Base-by-base conservation (phyloP, 2,329 filamentous ascomycete species). In the Neurospora crassa region DNA sequence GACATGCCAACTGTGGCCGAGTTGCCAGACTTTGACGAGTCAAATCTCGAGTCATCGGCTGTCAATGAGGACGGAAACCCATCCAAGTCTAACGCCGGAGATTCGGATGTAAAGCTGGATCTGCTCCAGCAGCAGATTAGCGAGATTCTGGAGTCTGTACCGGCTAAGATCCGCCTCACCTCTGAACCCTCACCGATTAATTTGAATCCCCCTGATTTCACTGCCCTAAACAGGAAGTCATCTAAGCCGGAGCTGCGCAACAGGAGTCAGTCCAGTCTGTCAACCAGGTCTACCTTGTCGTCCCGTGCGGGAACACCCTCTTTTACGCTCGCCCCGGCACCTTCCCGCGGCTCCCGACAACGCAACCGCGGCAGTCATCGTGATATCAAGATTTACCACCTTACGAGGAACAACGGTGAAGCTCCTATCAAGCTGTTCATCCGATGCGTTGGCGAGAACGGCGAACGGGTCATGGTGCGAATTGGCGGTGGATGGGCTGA, bases 401-500 rank as follows among this genome's bases (percentile, higher is more conserved):
- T 99, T 45, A 93, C 93, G 16, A 89, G 94, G 68, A 90, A 91
- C 20, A 93, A 91, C 43, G 92, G 92, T 71, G 91, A 96, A 74
- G 89, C 93, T 14, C 96, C 96, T 0, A 94, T 97, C 78, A 98
- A 97, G 81, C 88, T 99, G 5, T 97, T 96, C 77, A 94, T 99
- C 69, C 91, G 96, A 18, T 90, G 94, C 1, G 94, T 99, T 2
- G 96, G 96, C 68, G 94, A 97, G 79, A 87, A 89, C 71, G 93
- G 92, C 18, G 94, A 98, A 80, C 90, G 96, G 69, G 94, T 98
- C 73, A 98, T 99, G 96, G 96, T 99, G 8, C 92, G 96, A 43
- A 95, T 99, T 14, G 96, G 96, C 14, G 96, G 96, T 72, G 96
- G 96, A n/a, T 99, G 96, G 96, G 94, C 94, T 16, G 96, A 99